Evolutionary conservation across 2,329 filamentous ascomycete genomes (phyloP).

Genomic region (Talaromyces sp.): DNA sequence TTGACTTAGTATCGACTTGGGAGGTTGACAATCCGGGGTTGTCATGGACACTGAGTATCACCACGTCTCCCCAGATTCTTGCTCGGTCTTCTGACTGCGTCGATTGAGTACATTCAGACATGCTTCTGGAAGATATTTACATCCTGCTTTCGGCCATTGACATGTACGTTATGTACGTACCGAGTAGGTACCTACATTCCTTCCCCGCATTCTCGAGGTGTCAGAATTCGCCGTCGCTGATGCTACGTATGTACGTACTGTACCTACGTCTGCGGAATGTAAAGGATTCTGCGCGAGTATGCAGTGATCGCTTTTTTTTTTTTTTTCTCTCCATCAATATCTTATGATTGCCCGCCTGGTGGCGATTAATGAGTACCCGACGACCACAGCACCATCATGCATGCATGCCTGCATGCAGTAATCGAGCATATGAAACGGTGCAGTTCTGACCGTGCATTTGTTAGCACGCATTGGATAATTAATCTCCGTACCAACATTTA

Average conservation of each 20-base stretch:
- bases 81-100: neutral
- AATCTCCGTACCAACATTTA: too few relatives aligned
- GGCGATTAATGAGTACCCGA: neutral
- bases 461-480: neutral
- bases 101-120: neutral
- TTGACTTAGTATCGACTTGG: too few relatives aligned
- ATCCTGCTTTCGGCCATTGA: neutral
- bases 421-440: neutral
- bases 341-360: neutral
- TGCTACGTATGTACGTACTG: constrained; percentile 26
- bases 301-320: neutral
- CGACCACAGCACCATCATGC: neutral
- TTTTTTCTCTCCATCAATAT: too few relatives aligned
- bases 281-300: neutral
- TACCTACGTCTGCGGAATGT: neutral
- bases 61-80: neutral
- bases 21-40: neutral
- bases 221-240: constrained; percentile 13
- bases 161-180: neutral
- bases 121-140: neutral
- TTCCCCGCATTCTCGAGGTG: neutral
- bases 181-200: neutral
- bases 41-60: neutral
- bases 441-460: neutral
- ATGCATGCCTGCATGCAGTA: neutral